Base-by-base conservation (phyloP, 768 basidiomycete species). In the Roridomyces roridus region DNA sequence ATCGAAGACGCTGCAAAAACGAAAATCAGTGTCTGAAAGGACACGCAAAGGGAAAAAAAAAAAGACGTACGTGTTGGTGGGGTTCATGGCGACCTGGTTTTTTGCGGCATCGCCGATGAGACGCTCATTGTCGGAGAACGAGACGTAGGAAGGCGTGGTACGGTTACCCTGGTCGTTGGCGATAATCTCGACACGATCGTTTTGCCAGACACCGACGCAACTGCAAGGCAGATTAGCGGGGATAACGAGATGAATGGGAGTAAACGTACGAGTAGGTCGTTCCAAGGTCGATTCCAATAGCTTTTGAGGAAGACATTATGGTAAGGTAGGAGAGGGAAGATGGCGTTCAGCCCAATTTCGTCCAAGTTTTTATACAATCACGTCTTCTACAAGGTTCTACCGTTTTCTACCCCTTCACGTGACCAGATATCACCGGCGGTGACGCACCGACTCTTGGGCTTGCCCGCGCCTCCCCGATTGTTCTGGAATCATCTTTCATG, bases 11-110 rank as follows among this genome's bases (percentile, higher is more conserved):
- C 57, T 63, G 20, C 17, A 34, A 26, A 40, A 21, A 9, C 17
- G 20, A 45, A 43, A 20, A 59, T 46, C 56, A 43, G 58, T 36
- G 41, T 57, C 60, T 21, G 35, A 52, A 63, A 51, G 58, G 39
- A 46, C 11, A 48, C 34, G 45, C 58, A 26, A 49, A n/a, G 50
- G 10, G 21, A 62, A 34, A 50, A 54, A 60, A 45, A 43, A 63
- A 59, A 37, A 36, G 55, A 47, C 56, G 49, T 60, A 47, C 54
- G 57, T 62, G 52, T 50, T 57, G 17, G 23, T 84, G 53, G 95
- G 96, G 85, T 98, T 98, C 94, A 97, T 96, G 57, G 95, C 95
- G 75, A 93, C 92, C 68, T 96, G 94, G 77, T 98, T 98, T 82
- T 98, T 98, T 51, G 96, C 96, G 66, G 96, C 96, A 83, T 98